Conservation (phyloP, 2,329 filamentous ascomycete species). For the Grosmannia serpens region DNA sequence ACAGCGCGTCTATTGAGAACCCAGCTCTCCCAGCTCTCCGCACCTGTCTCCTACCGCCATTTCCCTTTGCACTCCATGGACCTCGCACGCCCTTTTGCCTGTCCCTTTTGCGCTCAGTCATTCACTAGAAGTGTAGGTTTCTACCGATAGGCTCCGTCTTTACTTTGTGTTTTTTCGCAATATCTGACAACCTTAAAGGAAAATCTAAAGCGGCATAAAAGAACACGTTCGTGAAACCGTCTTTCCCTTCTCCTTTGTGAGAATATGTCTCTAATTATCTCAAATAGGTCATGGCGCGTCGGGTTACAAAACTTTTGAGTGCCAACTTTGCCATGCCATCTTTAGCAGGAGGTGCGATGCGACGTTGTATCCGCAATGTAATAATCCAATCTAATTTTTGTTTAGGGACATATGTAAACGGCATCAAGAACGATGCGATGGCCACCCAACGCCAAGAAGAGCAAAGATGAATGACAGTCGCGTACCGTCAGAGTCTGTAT, state of each 20-base stretch:
- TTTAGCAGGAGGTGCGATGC: not conserved
- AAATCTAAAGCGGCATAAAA: slow-evolving; percentile 4
- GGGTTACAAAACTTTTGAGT: slow-evolving; percentile 1
- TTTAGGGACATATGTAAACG: slow-evolving; percentile 5
- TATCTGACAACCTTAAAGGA: not conserved
- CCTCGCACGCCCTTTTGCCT: not conserved
- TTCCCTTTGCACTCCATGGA: not conserved
- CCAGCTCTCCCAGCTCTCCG: not conserved
- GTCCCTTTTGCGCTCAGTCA: slow-evolving; percentile 2
- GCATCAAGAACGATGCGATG: slow-evolving; percentile 4
- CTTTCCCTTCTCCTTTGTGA: not conserved
- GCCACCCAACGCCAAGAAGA: not conserved
- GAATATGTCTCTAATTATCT: not conserved
- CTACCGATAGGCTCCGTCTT: not conserved
- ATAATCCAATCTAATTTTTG: not conserved
- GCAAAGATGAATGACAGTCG: not conserved
- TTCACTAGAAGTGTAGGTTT: slow-evolving; percentile 2
- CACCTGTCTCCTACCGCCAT: not conserved
- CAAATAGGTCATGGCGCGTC: slow-evolving; percentile 3
- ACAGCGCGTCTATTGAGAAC: too few relatives aligned
- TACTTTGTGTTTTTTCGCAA: too few relatives aligned
- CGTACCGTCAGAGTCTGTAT: not conserved
- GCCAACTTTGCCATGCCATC: slow-evolving; percentile 1
- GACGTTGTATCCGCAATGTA: not conserved
- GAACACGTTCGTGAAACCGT: not conserved